These are phyloP conservation scores for Escovopsis weberi DNA, from an alignment of 2,329 filamentous ascomycete genomes.

Conservation along the genomic window DNA sequence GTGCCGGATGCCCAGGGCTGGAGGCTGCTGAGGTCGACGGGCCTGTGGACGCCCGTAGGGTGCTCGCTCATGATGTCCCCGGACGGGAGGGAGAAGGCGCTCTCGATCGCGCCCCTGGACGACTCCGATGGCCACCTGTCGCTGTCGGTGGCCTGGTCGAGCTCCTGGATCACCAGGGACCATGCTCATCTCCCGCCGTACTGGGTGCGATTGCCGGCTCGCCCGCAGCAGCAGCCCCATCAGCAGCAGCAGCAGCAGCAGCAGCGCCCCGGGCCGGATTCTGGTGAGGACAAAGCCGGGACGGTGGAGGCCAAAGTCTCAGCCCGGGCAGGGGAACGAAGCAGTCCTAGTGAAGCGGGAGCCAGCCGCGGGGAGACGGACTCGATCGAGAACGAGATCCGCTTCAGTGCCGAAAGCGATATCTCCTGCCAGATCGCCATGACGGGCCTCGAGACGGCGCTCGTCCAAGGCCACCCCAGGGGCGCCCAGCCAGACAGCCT, in stretches of 20 bases:
- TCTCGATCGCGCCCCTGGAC: constrained; percentile 40
- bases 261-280: neutral
- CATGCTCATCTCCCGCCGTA: constrained; percentile 41
- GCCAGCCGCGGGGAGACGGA: constrained; percentile 14
- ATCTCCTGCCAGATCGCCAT: constrained; percentile 36
- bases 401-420: constrained; percentile 12
- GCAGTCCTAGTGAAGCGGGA: no score
- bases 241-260: constrained; percentile 1
- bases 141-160: constrained; percentile 40
- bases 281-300: neutral
- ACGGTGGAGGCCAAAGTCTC: no score
- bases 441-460: constrained; percentile 31
- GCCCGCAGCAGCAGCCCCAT: neutral
- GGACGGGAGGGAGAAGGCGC: constrained; percentile 30
- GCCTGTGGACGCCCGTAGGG: constrained; percentile 45
- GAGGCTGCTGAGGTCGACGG: constrained; percentile 39
- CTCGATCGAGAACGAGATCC: constrained; percentile 19
- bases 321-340: no score
- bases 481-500: constrained; percentile 20
- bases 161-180: constrained; percentile 37
- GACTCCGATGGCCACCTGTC: constrained; percentile 48
- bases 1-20: constrained; percentile 45
- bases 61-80: constrained; percentile 41
- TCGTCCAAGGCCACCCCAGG: constrained; percentile 22
- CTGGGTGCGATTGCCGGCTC: constrained; percentile 37